Evolutionary conservation across 202 grass and related monocot species (phyloP).

Genomic region (Musa balbisiana): DNA sequence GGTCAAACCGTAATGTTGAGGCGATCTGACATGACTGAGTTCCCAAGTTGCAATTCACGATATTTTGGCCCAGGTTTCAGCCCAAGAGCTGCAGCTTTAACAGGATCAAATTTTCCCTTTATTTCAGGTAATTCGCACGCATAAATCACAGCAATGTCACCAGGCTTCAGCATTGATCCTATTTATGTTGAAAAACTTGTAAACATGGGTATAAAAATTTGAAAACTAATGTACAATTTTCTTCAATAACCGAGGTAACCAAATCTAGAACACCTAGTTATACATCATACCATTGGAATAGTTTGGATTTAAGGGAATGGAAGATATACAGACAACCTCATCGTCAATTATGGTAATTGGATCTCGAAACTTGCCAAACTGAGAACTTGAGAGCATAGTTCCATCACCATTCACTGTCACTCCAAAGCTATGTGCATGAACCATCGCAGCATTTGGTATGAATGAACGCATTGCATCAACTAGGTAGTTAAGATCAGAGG

Average conservation of each 20-base stretch:
- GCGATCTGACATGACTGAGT: slow-evolving; percentile 68
- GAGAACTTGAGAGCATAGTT: slow-evolving; percentile 28
- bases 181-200: slow-evolving; percentile 13
- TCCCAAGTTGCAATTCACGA: slow-evolving; percentile 84
- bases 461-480: slow-evolving; percentile 81
- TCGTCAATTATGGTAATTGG: slow-evolving; percentile 69
- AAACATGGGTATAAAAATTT: not conserved
- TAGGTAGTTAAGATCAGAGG: slow-evolving; percentile 82
- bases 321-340: slow-evolving; percentile 83
- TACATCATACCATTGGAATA: slow-evolving; percentile 21
- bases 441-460: slow-evolving; percentile 87
- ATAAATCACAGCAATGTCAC: slow-evolving; percentile 85
- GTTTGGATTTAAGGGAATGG: slow-evolving; percentile 65
- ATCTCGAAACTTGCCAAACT: slow-evolving; percentile 28
- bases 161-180: slow-evolving; percentile 46
- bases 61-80: slow-evolving; percentile 75
- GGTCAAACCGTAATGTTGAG: slow-evolving; percentile 53
- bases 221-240: not conserved
- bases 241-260: not conserved
- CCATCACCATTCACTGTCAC: slow-evolving; percentile 23
- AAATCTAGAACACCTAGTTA: not conserved
- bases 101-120: slow-evolving; percentile 88
- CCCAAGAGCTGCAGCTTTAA: slow-evolving; percentile 64
- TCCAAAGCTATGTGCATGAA: slow-evolving; percentile 90
- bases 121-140: slow-evolving; percentile 81